These are phyloP conservation scores for Aspergillus mulundensis DNA, from an alignment of 495 filamentous ascomycete genomes.

Conservation along the genomic window DNA sequence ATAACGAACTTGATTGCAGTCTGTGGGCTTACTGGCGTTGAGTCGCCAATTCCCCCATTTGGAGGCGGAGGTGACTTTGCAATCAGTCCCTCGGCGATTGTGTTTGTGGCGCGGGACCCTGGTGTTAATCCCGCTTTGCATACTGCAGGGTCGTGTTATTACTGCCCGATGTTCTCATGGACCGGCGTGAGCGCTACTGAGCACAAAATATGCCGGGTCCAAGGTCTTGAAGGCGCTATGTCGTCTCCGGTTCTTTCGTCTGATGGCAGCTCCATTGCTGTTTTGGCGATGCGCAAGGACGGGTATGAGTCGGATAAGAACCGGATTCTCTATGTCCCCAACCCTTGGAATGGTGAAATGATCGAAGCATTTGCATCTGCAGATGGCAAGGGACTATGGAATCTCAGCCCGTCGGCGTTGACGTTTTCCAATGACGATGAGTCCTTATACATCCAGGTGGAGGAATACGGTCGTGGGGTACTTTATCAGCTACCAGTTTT, in stretches of 20 bases:
- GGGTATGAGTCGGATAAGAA: slow-evolving; percentile 92
- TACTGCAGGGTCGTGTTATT: slow-evolving; percentile 65
- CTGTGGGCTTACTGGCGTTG: slow-evolving; percentile 39
- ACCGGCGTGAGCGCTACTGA: slow-evolving; percentile 48
- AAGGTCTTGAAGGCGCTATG: slow-evolving; percentile 63
- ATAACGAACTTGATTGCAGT: slow-evolving; percentile 48
- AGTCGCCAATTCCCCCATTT: slow-evolving; percentile 56
- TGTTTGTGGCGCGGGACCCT: slow-evolving; percentile 85
- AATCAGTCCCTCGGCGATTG: slow-evolving; percentile 53
- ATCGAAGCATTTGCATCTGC: slow-evolving; percentile 59
- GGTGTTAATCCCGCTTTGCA: slow-evolving; percentile 70
- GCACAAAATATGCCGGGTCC: slow-evolving; percentile 34
- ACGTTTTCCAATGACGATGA: slow-evolving; percentile 63
- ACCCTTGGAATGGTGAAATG: slow-evolving; percentile 52
- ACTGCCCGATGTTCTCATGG: slow-evolving; percentile 58
- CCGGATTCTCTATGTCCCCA: slow-evolving; percentile 62
- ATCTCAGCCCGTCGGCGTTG: slow-evolving; percentile 60
- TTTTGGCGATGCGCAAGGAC: slow-evolving; percentile 71
- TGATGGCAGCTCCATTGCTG: slow-evolving; percentile 68
- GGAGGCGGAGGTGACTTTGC: slow-evolving; percentile 59
- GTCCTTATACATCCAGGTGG: slow-evolving; percentile 61
- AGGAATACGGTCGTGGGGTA: slow-evolving; percentile 58
- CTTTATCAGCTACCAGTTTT: slow-evolving; percentile 60
- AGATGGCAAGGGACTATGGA: slow-evolving; percentile 63
- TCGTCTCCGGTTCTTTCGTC: slow-evolving; percentile 72